Evolutionary conservation across 2,329 filamentous ascomycete species (phyloP).

Genomic region (Grosmannia serpens): DNA sequence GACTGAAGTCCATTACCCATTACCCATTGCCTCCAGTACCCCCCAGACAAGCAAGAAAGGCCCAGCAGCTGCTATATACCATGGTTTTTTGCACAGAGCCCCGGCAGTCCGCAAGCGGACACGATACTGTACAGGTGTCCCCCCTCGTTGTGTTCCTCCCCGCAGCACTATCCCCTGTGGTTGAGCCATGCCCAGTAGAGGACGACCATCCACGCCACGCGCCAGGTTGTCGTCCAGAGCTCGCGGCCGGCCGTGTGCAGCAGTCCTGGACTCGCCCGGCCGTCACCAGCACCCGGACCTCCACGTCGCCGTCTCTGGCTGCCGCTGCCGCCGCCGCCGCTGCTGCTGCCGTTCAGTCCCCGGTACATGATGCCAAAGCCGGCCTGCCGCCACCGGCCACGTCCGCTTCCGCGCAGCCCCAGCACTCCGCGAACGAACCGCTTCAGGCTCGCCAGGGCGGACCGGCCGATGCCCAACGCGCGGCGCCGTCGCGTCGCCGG

Average conservation of each 20-base stretch:
- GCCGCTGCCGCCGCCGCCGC: neutral
- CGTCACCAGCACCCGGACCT: neutral
- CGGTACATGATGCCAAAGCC: constrained; percentile 10
- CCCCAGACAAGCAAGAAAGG: no score
- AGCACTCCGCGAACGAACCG: constrained; percentile 1
- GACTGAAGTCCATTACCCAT: no score
- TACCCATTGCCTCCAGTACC: no score
- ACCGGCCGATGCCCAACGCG: neutral
- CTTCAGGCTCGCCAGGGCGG: neutral
- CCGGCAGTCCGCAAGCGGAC: neutral
- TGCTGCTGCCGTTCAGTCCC: neutral
- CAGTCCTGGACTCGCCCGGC: neutral
- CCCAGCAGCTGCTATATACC: no score
- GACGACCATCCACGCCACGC: constrained; percentile 52
- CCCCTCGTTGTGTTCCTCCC: neutral
- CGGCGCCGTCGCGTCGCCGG: constrained; percentile 5
- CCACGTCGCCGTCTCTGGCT: constrained; percentile 20
- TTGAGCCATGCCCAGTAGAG: constrained; percentile 57
- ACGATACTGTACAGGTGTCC: no score
- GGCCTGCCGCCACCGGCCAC: constrained; percentile 12
- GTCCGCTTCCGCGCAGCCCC: neutral
- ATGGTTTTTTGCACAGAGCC: neutral
- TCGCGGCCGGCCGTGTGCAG: constrained; percentile 37
- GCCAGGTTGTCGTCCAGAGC: constrained; percentile 47
- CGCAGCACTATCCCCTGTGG: constrained; percentile 35